These are phyloP conservation scores for Blastocrithidia nonstop DNA, from an alignment of 208 protist species.

Conservation along the genomic window DNA sequence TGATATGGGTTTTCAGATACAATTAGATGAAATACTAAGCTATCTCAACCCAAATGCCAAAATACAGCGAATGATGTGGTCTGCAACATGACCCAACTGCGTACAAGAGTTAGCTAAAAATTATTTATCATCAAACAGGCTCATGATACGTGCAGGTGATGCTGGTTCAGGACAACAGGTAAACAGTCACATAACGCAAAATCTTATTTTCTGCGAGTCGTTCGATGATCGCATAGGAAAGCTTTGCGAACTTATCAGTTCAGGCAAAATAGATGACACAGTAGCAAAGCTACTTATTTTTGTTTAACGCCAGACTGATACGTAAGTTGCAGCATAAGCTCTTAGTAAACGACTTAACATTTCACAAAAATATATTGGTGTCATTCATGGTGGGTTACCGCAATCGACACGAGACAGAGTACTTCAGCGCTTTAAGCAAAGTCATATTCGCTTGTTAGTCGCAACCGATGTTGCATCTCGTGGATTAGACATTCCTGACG, in stretches of 20 bases:
- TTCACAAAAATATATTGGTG: constrained; percentile 43
- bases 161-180: constrained; percentile 67
- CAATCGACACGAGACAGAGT: constrained; percentile 83
- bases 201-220: constrained; percentile 38
- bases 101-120: constrained; percentile 66
- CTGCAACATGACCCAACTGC: constrained; percentile 85
- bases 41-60: constrained; percentile 25
- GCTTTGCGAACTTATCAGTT: constrained; percentile 52
- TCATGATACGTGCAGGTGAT: constrained; percentile 78
- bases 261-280: constrained; percentile 73
- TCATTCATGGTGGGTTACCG: constrained; percentile 90
- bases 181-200: constrained; percentile 75
- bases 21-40: constrained; percentile 91
- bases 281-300: constrained; percentile 83
- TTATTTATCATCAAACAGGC: constrained; percentile 70
- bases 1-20: constrained; percentile 88
- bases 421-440: constrained; percentile 82
- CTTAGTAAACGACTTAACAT: constrained; percentile 59
- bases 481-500: constrained; percentile 88
- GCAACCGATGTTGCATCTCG: constrained; percentile 90
- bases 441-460: constrained; percentile 76
- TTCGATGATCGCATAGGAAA: constrained; percentile 46
- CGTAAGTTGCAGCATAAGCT: constrained; percentile 37
- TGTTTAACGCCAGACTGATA: constrained; percentile 83
- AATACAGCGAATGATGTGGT: constrained; percentile 95